Evolutionary conservation across 768 basidiomycete species (phyloP), one percentile per base, ranked within the genome.

Genomic region (Mycena vitilis): DNA sequence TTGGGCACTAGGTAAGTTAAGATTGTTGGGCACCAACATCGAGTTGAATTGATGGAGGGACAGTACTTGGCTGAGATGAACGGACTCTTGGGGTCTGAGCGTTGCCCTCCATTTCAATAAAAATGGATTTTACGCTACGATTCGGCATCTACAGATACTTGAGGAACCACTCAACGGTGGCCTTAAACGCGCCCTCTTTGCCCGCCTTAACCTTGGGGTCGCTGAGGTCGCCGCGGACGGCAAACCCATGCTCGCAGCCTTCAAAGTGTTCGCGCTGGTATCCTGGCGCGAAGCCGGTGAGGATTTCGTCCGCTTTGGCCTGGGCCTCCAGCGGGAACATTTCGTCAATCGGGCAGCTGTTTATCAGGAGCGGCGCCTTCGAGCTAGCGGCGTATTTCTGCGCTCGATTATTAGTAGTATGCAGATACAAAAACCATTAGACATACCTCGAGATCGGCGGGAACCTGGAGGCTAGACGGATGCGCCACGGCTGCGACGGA

Each of bases 401-500:
- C 44, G 16, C 6, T 13, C 12, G 15, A 40, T 40, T 15, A 40
- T 45, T 20, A 18, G 30, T 30, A 30, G 30, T 30, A 30, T 5
- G 30, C 30, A 5, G 30, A 30, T 18, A 2, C 15, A 45, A 13
- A 20, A 7, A 16, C 15, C 3, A 16, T 3, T 18, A 18, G 23
- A 30, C 65, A 51, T 30, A 66, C 72, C 60, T 80, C 75, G 48
- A 80, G 72, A 66, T 81, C 80, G 10, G 58, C 67, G 18, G 80
- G 79, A 40, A 77, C 58, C 30, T 78, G 16, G 52, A 81, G 70
- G 49, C 76, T 73, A 4, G 78, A 79, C 4, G 80, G 80, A 71
- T 81, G 80, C 9, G 74, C 63, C 48, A 74, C 69, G 11, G 74
- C 72, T 15, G 52, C 74, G 25, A 71, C 74, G 15, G 70, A 34